Base-by-base conservation (phyloP, 768 basidiomycete species). In the Lactarius psammicola region DNA sequence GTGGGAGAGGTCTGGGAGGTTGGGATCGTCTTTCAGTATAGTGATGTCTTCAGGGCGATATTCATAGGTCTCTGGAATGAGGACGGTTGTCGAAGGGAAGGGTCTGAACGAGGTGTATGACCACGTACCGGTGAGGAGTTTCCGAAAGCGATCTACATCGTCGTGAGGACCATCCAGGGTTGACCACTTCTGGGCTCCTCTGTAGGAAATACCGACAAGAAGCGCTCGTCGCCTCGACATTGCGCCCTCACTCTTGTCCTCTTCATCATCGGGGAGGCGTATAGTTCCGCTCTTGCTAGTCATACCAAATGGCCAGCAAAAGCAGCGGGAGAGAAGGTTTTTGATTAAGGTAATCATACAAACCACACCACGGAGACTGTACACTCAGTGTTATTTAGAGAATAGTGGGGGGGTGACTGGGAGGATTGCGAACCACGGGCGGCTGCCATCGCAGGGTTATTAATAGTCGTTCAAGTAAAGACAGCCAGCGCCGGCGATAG, bases 161-260 rank as follows among this genome's bases (percentile, higher is more conserved):
- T 49, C 34, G 61, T 64, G 62, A 18, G 68, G 56, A 7, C 56
- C 51, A 30, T 18, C 20, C 18, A 69, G 51, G 20, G 31, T 0
- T 2, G 42, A 18, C 40, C 33, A 69, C 44, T 26, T 53, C 34
- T 28, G 23, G 5, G 23, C 13, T n/a, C 30, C 30, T 11, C 20
- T 40, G 59, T 69, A 69, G 44, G 36, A 53, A 42, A 69, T 69
- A 53, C 65, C 65, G 36, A 69, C 63, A 46, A 69, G 65, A 26
- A 69, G 59, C 17, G 68, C 68, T 7, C 57, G 55, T 15, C 63
- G 62, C 36, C 58, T 68, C 8, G 20, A 23, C 4, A 55, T 3
- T 8, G 42, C 2, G 6, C 5, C 33, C 5, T 40, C 34, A 2
- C 3, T 46, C 46, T 56, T 36, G 20, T 34, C 15, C 9, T 36